Conservation (phyloP, 192 early-diverging fungal species). For the Coemansia sp. region DNA sequence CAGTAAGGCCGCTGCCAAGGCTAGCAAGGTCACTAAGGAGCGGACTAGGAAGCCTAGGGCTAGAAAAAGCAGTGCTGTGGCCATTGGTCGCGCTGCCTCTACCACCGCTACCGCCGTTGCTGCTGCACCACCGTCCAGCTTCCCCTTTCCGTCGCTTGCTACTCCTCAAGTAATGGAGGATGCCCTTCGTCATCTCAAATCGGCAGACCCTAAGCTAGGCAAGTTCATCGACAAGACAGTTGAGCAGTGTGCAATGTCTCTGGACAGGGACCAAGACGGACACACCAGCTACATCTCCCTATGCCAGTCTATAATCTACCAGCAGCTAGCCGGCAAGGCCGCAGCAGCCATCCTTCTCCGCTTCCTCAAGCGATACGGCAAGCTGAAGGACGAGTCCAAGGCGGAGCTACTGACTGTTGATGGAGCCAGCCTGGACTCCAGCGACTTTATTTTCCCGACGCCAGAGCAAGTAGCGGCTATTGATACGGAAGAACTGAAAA, state of each 20-base stretch:
- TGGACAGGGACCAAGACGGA: constrained; percentile 21
- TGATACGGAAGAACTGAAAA: constrained; percentile 38
- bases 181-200: constrained; percentile 47
- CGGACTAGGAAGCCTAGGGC: constrained; percentile 4
- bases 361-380: constrained; percentile 59
- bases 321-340: constrained; percentile 71
- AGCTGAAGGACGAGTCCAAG: constrained; percentile 24
- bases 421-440: background rate
- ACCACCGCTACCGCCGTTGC: background rate
- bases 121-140: background rate
- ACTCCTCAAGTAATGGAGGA: constrained; percentile 22
- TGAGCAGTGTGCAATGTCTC: constrained; percentile 25
- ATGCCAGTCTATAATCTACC: constrained; percentile 61
- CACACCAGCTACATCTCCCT: constrained; percentile 43
- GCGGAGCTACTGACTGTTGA: background rate
- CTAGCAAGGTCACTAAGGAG: constrained; percentile 5
- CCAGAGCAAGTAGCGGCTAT: constrained; percentile 54
- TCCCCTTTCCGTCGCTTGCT: constrained; percentile 7
- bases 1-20: background rate
- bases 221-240: constrained; percentile 35
- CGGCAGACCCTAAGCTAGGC: constrained; percentile 48
- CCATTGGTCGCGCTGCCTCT: background rate
- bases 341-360: constrained; percentile 58
- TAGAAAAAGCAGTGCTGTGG: background rate
- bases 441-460: constrained; percentile 56